A percentile compares a stretch with the other conserved stretches of the same genome.
These are phyloP conservation scores for Colletotrichum shisoi DNA, from an alignment of 2,329 filamentous ascomycete species.

Conservation along the genomic window DNA sequence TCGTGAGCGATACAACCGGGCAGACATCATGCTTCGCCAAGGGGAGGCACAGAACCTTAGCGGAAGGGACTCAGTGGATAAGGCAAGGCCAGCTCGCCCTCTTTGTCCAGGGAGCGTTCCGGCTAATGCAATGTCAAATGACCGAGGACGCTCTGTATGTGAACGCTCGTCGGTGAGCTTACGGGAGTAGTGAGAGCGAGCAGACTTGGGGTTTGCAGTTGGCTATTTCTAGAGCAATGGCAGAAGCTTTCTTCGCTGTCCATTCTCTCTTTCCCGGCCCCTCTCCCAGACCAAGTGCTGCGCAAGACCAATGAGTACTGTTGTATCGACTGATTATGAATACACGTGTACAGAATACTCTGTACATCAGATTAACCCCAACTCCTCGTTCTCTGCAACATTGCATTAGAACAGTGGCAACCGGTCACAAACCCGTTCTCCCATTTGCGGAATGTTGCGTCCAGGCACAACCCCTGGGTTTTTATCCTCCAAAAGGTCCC, in stretches of 20 bases:
- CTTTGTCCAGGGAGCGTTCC: constrained; percentile 27
- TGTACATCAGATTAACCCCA: constrained; percentile 8
- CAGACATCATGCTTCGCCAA: constrained; percentile 28
- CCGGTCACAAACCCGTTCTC: constrained; percentile 17
- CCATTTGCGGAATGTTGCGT: constrained; percentile 30
- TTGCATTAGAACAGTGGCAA: constrained; percentile 17
- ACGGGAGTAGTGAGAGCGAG: neutral
- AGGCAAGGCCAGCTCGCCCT: constrained; percentile 4
- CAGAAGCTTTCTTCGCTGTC: constrained; percentile 1
- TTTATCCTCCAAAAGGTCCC: constrained; percentile 22
- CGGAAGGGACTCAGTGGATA: neutral
- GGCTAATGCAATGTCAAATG: constrained; percentile 39
- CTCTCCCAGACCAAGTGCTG: neutral
- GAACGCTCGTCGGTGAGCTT: neutral
- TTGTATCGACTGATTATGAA: neutral
- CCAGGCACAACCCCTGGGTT: constrained; percentile 30
- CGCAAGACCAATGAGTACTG: neutral
- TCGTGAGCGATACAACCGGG: constrained; percentile 1
- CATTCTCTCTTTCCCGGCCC: too few species aligned
- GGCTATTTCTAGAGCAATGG: neutral
- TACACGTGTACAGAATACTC: neutral
- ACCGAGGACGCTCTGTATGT: constrained; percentile 26
- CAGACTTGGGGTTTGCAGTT: neutral
- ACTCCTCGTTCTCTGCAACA: constrained; percentile 14
- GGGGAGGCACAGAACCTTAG: constrained; percentile 20